phyloP scores from a whole-genome alignment of 495 filamentous ascomycete genomes.

The Apodospora peruviana region DNA sequence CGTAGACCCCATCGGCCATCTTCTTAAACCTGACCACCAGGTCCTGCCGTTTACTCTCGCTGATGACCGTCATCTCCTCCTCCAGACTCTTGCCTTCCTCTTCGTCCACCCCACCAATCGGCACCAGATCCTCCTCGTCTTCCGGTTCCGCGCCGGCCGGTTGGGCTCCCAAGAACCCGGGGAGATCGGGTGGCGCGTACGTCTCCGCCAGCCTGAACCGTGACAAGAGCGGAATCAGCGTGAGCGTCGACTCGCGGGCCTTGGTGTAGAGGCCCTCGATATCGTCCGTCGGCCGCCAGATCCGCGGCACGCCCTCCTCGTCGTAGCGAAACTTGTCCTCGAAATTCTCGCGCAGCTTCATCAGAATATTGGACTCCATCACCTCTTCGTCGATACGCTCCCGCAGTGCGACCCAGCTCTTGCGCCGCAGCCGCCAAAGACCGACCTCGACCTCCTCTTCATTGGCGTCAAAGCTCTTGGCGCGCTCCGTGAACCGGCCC shows the following conservation, averaged over 20 bases:
- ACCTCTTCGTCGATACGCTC: slow-evolving; percentile 96
- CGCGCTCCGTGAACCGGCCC: slow-evolving; percentile 74
- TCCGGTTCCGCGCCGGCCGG: slow-evolving; percentile 71
- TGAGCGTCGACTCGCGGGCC: slow-evolving; percentile 84
- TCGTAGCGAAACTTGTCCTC: slow-evolving; percentile 99
- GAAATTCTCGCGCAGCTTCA: slow-evolving; percentile 97
- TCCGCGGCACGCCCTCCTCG: slow-evolving; percentile 85
- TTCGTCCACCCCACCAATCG: slow-evolving; percentile 87
- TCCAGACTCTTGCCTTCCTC: slow-evolving; percentile 89
- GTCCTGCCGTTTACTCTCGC: slow-evolving; percentile 81
- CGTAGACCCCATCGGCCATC: slow-evolving; percentile 92
- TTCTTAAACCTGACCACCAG: slow-evolving; percentile 95
- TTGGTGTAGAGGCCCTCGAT: slow-evolving; percentile 92
- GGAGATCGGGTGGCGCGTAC: slow-evolving; percentile 69
- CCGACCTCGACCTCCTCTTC: slow-evolving; percentile 89
- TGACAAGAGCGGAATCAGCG: slow-evolving; percentile 81
- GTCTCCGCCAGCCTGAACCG: slow-evolving; percentile 71
- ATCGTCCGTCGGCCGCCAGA: slow-evolving; percentile 96
- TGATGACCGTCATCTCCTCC: slow-evolving; percentile 91
- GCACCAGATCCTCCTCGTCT: slow-evolving; percentile 81
- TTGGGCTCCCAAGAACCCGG: slow-evolving; percentile 72
- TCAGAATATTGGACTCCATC: slow-evolving; percentile 90
- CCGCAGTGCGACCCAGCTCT: slow-evolving; percentile 86
- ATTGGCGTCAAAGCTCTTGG: slow-evolving; percentile 87
- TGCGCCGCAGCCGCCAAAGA: slow-evolving; percentile 83